Evolutionary conservation across 2,329 filamentous ascomycete genomes (phyloP).

Genomic region (Diaporthe sp.): DNA sequence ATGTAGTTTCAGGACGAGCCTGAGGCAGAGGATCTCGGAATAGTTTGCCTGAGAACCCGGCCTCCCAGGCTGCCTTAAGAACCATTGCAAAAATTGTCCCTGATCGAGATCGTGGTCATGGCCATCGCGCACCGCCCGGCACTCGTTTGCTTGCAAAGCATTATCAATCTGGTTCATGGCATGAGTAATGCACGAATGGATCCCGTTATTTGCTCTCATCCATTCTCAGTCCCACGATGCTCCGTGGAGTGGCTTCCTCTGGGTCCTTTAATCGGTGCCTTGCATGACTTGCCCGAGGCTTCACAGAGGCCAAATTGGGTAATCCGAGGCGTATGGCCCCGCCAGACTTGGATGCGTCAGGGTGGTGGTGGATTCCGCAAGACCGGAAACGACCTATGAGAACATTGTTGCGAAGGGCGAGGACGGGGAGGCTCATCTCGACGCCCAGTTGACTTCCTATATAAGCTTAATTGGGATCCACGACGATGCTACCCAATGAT

Average conservation of each 20-base stretch:
- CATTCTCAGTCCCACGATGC: constrained; percentile 21
- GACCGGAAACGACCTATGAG: constrained; percentile 9
- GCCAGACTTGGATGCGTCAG: background rate
- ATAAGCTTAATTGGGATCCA: constrained; percentile 30
- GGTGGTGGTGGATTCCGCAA: constrained; percentile 12
- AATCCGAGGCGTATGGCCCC: constrained; percentile 6
- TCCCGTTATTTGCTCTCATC: constrained; percentile 22
- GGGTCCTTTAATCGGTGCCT: constrained; percentile 17
- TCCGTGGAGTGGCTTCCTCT: constrained; percentile 3
- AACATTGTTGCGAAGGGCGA: background rate
- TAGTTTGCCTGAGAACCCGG: background rate
- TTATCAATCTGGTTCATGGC: constrained; percentile 9
- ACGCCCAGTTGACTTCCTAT: constrained; percentile 8
- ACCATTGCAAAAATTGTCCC: background rate
- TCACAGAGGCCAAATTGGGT: constrained; percentile 13
- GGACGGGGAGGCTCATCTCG: constrained; percentile 6
- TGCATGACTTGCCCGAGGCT: constrained; percentile 20
- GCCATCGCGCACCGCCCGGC: background rate
- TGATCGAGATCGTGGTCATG: background rate
- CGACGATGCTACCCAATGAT: constrained; percentile 24
- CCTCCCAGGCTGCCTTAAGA: background rate
- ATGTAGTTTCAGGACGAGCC: background rate
- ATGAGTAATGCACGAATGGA: constrained; percentile 25
- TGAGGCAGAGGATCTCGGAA: background rate
- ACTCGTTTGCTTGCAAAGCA: constrained; percentile 19